Base-by-base conservation (phyloP, 805 yeast genomes). In the Suhomyces pyralidae region DNA sequence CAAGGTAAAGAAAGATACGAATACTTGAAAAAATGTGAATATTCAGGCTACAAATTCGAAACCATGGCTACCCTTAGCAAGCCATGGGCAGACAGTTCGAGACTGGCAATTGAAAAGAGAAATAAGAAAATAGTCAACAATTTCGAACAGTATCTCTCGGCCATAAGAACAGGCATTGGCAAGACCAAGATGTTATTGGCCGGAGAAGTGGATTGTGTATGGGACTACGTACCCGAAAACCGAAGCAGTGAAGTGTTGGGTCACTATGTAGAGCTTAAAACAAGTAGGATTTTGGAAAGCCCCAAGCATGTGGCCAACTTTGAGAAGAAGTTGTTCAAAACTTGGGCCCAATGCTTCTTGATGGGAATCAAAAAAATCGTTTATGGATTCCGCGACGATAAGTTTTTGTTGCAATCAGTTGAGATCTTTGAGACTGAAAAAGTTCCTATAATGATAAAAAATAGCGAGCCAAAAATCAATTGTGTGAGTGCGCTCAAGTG, bases 331-430 rank as follows among this genome's bases (percentile, higher is more conserved):
- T 71, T 94, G 45, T 82, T 86, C 65, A 81, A 76, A 55, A 80
- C 96, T 0, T 94, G 99, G 99, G 90, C 96, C 2, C 98, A 91
- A 71, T 87, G 96, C 56, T 94, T 91, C 67, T 73, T 94, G 20
- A 76, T 90, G 45, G 99, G 99, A 3, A 80, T 94, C 19, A 84
- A 87, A n/a, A 81, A 81, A 53, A 78, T 93, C 4, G 79, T 88
- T 3, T 89, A 89, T 64, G 99, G 97, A 0, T 94, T 88, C 68
- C 79, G 97, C 59, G 96, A 90, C 65, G 87, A 87, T 15, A 70
- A 82, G 32, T 76, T 86, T 43, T 67, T 79, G n/a, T 70, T 93
- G 51, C 74, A 79, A 56, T 70, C 85, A 3, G 83, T 89, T 1
- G 98, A 94, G 68, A 84, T 87, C 53, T 91, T 73, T 66, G 74